A percentile compares a stretch with the other conserved stretches of the same genome.
Conservation (phyloP, 2,329 filamentous ascomycete genomes). For the Alternaria conjuncta region DNA sequence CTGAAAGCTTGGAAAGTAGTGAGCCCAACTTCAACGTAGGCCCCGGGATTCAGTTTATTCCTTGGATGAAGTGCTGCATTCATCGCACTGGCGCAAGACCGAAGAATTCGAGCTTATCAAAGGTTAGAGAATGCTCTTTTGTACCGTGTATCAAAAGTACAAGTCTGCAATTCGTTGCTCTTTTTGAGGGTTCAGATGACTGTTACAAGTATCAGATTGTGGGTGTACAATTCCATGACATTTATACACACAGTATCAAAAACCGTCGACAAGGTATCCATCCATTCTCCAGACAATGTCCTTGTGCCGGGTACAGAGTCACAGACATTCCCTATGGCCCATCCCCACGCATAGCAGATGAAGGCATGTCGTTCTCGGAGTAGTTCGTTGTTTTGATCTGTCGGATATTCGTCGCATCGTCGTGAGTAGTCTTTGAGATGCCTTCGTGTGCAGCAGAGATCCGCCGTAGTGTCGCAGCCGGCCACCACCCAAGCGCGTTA, state of each 20-base stretch:
- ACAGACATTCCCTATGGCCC: not conserved
- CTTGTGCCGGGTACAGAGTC: not conserved
- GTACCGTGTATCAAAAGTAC: not conserved
- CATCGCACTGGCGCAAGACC: not conserved
- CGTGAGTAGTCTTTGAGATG: not conserved
- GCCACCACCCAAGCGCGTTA: constrained; percentile 39
- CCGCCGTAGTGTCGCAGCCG: not conserved
- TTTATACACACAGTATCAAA: not conserved
- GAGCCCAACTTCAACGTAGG: not conserved
- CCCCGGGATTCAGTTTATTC: not conserved
- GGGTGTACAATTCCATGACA: not conserved
- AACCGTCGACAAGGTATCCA: not conserved
- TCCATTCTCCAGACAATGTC: not conserved
- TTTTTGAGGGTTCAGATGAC: not conserved
- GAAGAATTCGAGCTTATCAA: not conserved
- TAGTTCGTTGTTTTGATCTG: not conserved
- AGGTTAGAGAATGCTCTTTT: not conserved
- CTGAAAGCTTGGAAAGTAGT: not conserved
- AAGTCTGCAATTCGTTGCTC: not conserved
- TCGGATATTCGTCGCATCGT: not conserved
- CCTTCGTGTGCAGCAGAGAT: not conserved
- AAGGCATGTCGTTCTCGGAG: not conserved
- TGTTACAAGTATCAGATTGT: not conserved
- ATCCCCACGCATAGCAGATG: not conserved
- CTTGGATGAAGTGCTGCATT: not conserved